A percentile compares a stretch with the other conserved stretches of the same genome.
Evolutionary conservation across 2,329 filamentous ascomycete genomes (phyloP).

Genomic region (Rhinocladiella similis): DNA sequence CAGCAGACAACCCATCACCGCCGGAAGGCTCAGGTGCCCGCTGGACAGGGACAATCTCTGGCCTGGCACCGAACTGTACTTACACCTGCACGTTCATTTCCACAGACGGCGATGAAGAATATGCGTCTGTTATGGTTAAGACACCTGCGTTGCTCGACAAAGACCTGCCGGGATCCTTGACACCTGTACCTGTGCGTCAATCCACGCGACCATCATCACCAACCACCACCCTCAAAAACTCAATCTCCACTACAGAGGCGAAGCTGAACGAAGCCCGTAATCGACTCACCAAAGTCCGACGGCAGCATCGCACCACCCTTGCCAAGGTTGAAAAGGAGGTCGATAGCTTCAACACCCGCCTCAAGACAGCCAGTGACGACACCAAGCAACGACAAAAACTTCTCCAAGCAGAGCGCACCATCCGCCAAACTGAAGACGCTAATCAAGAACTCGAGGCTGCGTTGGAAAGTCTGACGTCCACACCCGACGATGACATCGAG

Average conservation of each 20-base stretch:
- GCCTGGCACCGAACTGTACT: constrained; percentile 63
- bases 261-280: constrained; percentile 61
- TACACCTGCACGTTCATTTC: constrained; percentile 65
- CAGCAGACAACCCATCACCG: constrained; percentile 44
- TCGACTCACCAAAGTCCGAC: constrained; percentile 59
- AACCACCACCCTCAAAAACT: constrained; percentile 64
- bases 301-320: constrained; percentile 60
- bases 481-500: constrained; percentile 58
- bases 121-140: constrained; percentile 63
- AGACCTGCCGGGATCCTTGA: constrained; percentile 54
- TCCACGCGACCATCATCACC: constrained; percentile 64
- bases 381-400: constrained; percentile 63
- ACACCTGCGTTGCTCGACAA: constrained; percentile 59
- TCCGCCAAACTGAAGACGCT: constrained; percentile 63
- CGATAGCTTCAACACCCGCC: constrained; percentile 57
- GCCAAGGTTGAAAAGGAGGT: constrained; percentile 62
- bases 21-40: constrained; percentile 46
- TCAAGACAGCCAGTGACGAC: constrained; percentile 61
- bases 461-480: constrained; percentile 55
- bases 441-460: constrained; percentile 55
- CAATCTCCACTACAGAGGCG: constrained; percentile 61
- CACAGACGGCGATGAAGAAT: constrained; percentile 56
- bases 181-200: constrained; percentile 55
- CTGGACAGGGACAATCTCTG: constrained; percentile 65
- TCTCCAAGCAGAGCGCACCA: constrained; percentile 62